These are phyloP conservation scores for Eimeria praecox DNA, from an alignment of 169 alveolate species.

Conservation along the genomic window DNA sequence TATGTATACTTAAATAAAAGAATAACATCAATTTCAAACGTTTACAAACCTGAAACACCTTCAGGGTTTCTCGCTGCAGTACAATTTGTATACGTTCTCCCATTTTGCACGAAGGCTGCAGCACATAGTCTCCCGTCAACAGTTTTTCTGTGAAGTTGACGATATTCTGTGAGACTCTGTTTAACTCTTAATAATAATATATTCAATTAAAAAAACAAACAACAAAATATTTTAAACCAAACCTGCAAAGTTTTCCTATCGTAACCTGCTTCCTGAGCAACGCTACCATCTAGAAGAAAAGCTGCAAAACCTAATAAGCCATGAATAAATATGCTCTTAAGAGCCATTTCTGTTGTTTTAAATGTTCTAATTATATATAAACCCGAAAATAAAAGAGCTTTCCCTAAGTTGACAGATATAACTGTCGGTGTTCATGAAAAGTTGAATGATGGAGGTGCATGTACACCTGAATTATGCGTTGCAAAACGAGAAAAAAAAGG, in stretches of 20 bases:
- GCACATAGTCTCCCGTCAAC: slow-evolving; percentile 94
- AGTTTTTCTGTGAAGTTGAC: slow-evolving; percentile 95
- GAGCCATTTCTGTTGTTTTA: not conserved
- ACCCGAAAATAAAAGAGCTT: too few relatives aligned
- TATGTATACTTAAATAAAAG: not conserved
- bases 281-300: not conserved
- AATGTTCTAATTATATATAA: too few relatives aligned
- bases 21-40: not conserved
- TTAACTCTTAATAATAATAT: not conserved
- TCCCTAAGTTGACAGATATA: too few relatives aligned
- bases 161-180: slow-evolving; percentile 93
- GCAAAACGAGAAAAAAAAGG: not conserved
- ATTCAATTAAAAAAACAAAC: too few relatives aligned
- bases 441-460: not conserved
- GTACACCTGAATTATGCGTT: not conserved
- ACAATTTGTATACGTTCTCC: slow-evolving; percentile 94
- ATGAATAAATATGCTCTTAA: not conserved
- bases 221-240: not conserved
- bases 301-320: not conserved
- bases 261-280: slow-evolving; percentile 78
- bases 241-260: slow-evolving; percentile 78
- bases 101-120: slow-evolving; percentile 95
- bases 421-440: not conserved
- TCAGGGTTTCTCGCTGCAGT: slow-evolving; percentile 94
- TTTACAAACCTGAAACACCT: slow-evolving; percentile 89